A percentile compares a stretch with the other conserved stretches of the same genome.
Conservation (phyloP, 441 rosid species). For the Manihot esculenta region DNA sequence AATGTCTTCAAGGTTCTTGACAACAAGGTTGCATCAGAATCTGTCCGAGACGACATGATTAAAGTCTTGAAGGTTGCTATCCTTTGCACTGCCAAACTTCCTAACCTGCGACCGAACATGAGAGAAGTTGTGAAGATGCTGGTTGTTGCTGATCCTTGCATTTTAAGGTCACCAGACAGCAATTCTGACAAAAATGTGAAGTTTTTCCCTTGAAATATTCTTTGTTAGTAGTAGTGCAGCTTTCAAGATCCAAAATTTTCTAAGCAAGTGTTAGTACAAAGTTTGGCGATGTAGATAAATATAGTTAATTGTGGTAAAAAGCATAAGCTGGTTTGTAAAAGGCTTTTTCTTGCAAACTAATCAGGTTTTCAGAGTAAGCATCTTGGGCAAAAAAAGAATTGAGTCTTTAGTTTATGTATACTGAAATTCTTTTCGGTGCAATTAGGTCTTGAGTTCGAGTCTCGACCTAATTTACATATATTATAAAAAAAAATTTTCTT, state of each 20-base stretch:
- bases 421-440: too few relatives aligned
- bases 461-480: too few relatives aligned
- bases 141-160: slow-evolving; percentile 61
- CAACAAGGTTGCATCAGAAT: slow-evolving; percentile 33
- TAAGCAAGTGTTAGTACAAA: not conserved
- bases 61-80: slow-evolving; percentile 67
- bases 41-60: slow-evolving; percentile 56
- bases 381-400: too few relatives aligned
- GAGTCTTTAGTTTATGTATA: too few relatives aligned
- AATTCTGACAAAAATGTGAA: slow-evolving; percentile 20
- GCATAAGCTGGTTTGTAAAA: not conserved
- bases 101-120: slow-evolving; percentile 76
- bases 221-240: not conserved
- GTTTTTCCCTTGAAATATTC: slow-evolving; percentile 6
- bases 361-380: not conserved
- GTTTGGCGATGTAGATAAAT: not conserved
- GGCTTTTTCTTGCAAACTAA: not conserved
- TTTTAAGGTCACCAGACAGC: slow-evolving; percentile 30
- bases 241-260: slow-evolving; percentile 1
- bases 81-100: slow-evolving; percentile 79
- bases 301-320: not conserved
- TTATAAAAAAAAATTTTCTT: too few relatives aligned
- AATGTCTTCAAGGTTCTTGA: slow-evolving; percentile 58
- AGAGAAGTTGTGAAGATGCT: slow-evolving; percentile 82
- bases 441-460: too few relatives aligned